Evolutionary conservation across 805 yeast species (phyloP), one percentile per base, ranked within the genome.

Genomic region (Monosporozyma aquatica): DNA sequence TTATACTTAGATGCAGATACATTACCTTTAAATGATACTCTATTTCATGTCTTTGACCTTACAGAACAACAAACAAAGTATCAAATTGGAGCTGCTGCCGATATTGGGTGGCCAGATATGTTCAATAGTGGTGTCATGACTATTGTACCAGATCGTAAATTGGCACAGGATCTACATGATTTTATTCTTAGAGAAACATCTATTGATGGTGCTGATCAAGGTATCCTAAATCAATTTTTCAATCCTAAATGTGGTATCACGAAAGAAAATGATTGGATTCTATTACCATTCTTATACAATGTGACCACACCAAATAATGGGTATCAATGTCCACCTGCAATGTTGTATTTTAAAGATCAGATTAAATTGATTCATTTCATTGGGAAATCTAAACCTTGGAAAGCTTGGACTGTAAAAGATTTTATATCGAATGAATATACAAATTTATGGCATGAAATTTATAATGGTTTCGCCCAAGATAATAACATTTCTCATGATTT

Each of bases 151-250:
- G 65, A 68, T 49, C 30, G 47, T 1, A 46, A 50, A 0, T 70
- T 68, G 17, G 79, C 66, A 50, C 46, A 58, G 3, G 62, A 65
- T 25, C 67, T 87, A 38, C 46, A 58, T 22, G 38, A 48, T 2
- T 60, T 61, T 25, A 57, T 65, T 14, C 42, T 45, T 2, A 33
- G 45, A 10, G 47, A 48, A 10, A 52, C 52, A 11, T 66, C 78
- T 1, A 84, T 86, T 52, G 97, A 87, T 62, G 95, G 95, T 33
- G 90, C 95, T 2, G 97, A 87, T 62, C 97, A 87, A 61, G 97
- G 97, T 10, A 68, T 87, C 28, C 67, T 87, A 48, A 87, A 87
- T 61, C 84, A 83, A 55, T 81, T 74, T 54, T 86, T 84, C 58
- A 61, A 61, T 38, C 56, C 54, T 2, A 43, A 43, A n/a, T 60